Conservation (phyloP, 176 grass and related monocot species). For the Chloris gayana region DNA sequence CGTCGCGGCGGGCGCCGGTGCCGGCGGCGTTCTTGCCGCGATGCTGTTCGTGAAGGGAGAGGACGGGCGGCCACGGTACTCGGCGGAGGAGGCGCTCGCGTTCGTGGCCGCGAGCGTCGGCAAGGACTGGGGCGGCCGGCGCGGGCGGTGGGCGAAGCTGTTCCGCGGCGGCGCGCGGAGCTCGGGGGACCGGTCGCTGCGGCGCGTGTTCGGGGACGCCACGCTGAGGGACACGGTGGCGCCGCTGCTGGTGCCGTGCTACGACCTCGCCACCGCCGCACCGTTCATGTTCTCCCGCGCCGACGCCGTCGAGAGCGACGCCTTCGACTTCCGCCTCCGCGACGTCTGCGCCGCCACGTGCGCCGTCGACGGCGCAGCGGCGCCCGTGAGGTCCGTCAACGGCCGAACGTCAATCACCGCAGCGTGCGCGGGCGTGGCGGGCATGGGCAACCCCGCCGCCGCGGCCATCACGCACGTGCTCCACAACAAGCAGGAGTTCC, state of each 20-base stretch:
- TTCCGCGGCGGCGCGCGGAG: background rate
- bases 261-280: constrained; percentile 69
- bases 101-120: constrained; percentile 40
- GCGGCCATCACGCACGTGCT: constrained; percentile 78
- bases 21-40: constrained; percentile 53
- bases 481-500: constrained; percentile 94
- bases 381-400: constrained; percentile 48
- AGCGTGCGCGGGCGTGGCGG: constrained; percentile 43
- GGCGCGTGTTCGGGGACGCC: constrained; percentile 63
- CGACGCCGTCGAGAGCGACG: constrained; percentile 74
- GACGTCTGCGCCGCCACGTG: constrained; percentile 70
- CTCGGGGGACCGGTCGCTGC: constrained; percentile 25
- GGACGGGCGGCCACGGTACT: constrained; percentile 61
- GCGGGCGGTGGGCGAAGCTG: constrained; percentile 36
- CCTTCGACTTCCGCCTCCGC: constrained; percentile 72
- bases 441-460: constrained; percentile 69
- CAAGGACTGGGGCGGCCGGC: constrained; percentile 22
- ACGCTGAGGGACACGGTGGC: constrained; percentile 71
- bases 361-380: background rate
- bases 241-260: constrained; percentile 78
- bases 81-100: constrained; percentile 56
- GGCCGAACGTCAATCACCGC: constrained; percentile 50
- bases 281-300: constrained; percentile 86
- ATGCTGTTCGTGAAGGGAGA: constrained; percentile 61
- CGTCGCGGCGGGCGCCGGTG: constrained; percentile 59